These are phyloP conservation scores for Rhodosporidiobolus sp. DNA, from an alignment of 768 basidiomycete species.

Conservation along the genomic window DNA sequence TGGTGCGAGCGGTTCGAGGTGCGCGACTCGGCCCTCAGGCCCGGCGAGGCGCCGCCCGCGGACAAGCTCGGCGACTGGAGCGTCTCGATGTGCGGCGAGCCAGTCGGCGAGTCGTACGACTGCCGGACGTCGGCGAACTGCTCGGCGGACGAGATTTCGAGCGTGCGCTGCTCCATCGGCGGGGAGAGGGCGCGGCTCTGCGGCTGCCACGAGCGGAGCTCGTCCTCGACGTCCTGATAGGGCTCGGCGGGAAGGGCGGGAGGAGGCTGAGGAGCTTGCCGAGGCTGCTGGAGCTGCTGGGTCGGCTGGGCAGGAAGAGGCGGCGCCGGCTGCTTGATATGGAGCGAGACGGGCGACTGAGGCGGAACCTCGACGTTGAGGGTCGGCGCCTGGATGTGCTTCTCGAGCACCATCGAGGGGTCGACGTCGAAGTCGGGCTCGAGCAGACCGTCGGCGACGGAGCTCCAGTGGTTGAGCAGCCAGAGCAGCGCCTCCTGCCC, in stretches of 20 bases:
- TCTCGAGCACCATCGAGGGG: conserved; percentile 8
- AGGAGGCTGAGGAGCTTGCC: not conserved
- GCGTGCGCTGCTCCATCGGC: not conserved
- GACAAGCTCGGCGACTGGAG: no score
- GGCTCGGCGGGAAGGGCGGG: not conserved
- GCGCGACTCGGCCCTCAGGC: not conserved
- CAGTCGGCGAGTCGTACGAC: not conserved
- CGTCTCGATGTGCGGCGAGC: not conserved
- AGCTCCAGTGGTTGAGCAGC: conserved; percentile 33
- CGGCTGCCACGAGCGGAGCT: not conserved
- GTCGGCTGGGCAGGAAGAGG: not conserved
- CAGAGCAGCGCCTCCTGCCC: conserved; percentile 29
- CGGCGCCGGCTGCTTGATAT: not conserved
- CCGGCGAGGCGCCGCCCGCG: not conserved
- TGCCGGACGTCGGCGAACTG: not conserved
- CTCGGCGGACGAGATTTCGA: not conserved
- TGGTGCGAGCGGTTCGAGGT: not conserved
- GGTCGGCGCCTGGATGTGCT: not conserved
- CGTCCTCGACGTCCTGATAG: not conserved
- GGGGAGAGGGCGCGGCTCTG: conserved; percentile 7
- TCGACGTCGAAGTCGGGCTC: conserved; percentile 39
- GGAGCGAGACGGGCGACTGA: not conserved
- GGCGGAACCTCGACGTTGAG: conserved; percentile 5
- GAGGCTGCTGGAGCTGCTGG: not conserved
- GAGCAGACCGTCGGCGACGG: conserved; percentile 34